Evolutionary conservation across 768 basidiomycete species (phyloP), one percentile per base, ranked within the genome.

Genomic region (Boletus bicolor): DNA sequence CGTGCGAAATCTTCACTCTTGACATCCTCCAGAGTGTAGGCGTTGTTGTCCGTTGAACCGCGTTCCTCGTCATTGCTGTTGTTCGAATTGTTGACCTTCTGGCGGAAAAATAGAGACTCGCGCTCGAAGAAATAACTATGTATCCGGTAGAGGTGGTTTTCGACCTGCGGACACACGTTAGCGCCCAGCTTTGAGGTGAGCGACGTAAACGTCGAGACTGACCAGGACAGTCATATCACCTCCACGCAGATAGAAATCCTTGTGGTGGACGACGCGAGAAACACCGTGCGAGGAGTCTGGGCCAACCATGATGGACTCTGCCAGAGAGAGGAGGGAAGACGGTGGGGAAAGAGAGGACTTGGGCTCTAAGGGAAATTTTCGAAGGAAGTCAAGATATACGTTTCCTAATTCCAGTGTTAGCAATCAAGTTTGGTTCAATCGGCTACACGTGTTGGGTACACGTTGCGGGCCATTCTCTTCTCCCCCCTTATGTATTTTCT

Each of bases 71-170:
- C 73, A 21, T 74, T 66, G 36, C 6, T 12, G 7, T 68, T 62
- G 5, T 68, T 63, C 7, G 76, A 69, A 17, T 53, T 45, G 5
- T 62, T 56, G 38, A 82, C 53, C 48, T 75, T 70, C 0, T 68
- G 65, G 10, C 66, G 67, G 65, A 86, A 85, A 32, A 71, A 75
- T 0, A 68, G 48, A 0, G 85, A 86, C 49, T 89, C 85, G 0
- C 86, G 73, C n/a, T 76, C 75, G 38, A 89, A 85, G 47, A 87
- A 86, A 43, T 80, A 82, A 1, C 79, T 75, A 55, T 87, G 85
- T 0, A 89, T 75, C 0, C 79, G 72, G 57, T 84, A 88, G 0
- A 80, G 70, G 5, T 74, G 68, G 52, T 83, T 77, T 46, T 84
- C 82, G 15, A 82, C 81, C 86, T 87, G 60, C 19, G 46, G 66